These are phyloP conservation scores for Sanghuangporus baumii DNA, from an alignment of 1,284 basidiomycete genomes.

Conservation along the genomic window DNA sequence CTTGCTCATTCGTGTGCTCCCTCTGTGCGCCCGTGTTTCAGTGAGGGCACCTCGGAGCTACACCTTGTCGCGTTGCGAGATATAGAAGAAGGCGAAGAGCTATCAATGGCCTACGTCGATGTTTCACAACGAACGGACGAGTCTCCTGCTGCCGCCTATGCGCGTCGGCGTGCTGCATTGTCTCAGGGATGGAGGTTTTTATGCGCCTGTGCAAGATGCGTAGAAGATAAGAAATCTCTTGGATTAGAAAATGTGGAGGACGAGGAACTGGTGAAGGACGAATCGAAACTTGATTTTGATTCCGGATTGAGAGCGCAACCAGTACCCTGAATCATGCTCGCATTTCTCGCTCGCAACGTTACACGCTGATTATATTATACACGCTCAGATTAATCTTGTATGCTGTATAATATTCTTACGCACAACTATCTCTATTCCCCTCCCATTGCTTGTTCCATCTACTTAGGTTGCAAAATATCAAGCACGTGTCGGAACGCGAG, in stretches of 20 bases:
- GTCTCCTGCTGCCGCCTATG: slow-evolving; percentile 45
- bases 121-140: slow-evolving; percentile 50
- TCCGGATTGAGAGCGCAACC: not conserved
- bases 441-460: not conserved
- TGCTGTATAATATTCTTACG: not conserved
- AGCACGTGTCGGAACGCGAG: no score
- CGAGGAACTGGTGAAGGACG: not conserved
- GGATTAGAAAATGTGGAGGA: not conserved
- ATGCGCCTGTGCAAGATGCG: slow-evolving; percentile 62
- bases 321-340: not conserved
- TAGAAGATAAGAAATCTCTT: slow-evolving; percentile 35
- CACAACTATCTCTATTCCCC: not conserved
- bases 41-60: slow-evolving; percentile 54
- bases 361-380: not conserved
- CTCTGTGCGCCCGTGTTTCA: slow-evolving; percentile 56
- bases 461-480: no score
- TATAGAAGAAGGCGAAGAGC: slow-evolving; percentile 66
- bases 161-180: slow-evolving; percentile 62
- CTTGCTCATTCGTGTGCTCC: slow-evolving; percentile 69
- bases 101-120: slow-evolving; percentile 72
- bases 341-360: not conserved
- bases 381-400: not conserved
- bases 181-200: slow-evolving; percentile 77
- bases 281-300: slow-evolving; percentile 4
- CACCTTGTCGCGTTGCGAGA: slow-evolving; percentile 58